These are phyloP conservation scores for Nakazawaea ishiwadae DNA, from an alignment of 805 yeast species.

Conservation along the genomic window DNA sequence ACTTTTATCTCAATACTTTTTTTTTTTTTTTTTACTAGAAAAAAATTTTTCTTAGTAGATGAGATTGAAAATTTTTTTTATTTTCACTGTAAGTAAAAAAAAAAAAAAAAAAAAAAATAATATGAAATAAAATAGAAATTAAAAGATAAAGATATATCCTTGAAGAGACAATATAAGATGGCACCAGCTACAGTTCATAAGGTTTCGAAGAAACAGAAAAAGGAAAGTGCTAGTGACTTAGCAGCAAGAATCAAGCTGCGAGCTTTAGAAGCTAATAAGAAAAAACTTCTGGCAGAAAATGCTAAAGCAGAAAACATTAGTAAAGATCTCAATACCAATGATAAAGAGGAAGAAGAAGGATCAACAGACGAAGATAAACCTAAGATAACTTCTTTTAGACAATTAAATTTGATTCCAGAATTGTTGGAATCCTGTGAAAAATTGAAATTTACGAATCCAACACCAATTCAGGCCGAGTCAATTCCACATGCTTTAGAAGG, in stretches of 20 bases:
- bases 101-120: too few relatives aligned
- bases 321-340: slow-evolving; percentile 7
- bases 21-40: background rate
- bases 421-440: slow-evolving; percentile 73
- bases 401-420: slow-evolving; percentile 69
- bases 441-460: slow-evolving; percentile 75
- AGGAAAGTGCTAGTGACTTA: slow-evolving; percentile 8
- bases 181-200: background rate
- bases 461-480: slow-evolving; percentile 90
- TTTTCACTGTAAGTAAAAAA: too few relatives aligned
- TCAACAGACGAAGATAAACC: slow-evolving; percentile 14
- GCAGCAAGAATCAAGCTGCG: slow-evolving; percentile 20
- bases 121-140: too few relatives aligned
- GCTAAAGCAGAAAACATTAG: slow-evolving; percentile 6
- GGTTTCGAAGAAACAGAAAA: slow-evolving; percentile 6
- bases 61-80: slow-evolving; percentile 5
- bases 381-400: slow-evolving; percentile 35
- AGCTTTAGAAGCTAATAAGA: slow-evolving; percentile 24
- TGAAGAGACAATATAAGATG: too few relatives aligned
- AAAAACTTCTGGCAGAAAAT: slow-evolving; percentile 6
- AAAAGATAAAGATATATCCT: too few relatives aligned
- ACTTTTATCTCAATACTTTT: background rate
- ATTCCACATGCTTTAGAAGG: slow-evolving; percentile 90
- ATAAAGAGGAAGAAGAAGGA: slow-evolving; percentile 14
- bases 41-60: slow-evolving; percentile 2